These are phyloP conservation scores for Fusarium subglutinans DNA, from an alignment of 2,329 filamentous ascomycete species.

Conservation along the genomic window DNA sequence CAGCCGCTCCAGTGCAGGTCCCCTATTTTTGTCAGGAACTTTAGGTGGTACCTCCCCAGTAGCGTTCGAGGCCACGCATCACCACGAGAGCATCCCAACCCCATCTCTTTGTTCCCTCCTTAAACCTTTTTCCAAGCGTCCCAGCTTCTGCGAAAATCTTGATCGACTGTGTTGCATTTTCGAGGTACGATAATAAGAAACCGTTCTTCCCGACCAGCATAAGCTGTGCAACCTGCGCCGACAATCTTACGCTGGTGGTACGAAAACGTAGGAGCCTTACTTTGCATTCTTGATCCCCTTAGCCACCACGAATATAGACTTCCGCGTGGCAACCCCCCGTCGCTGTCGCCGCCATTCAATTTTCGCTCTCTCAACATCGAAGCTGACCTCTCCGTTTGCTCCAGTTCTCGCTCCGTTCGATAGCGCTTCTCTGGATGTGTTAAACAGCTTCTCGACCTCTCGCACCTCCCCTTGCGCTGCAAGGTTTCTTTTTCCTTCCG, in stretches of 20 bases:
- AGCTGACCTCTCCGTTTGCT: conserved; percentile 4
- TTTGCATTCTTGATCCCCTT: conserved; percentile 9
- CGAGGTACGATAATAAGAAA: conserved; percentile 25
- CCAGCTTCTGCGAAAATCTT: neutral
- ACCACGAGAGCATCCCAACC: conserved; percentile 5
- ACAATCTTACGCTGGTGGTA: conserved; percentile 10
- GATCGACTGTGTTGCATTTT: neutral
- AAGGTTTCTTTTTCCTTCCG: conserved; percentile 17
- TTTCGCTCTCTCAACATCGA: neutral
- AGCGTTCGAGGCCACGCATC: conserved; percentile 39
- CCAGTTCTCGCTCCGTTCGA: conserved; percentile 10
- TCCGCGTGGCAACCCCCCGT: conserved; percentile 24
- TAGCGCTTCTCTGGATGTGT: conserved; percentile 37
- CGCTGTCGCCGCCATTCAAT: neutral
- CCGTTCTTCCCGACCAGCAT: neutral
- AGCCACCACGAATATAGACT: neutral
- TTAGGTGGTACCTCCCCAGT: conserved; percentile 8
- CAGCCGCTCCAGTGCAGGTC: conserved; percentile 16
- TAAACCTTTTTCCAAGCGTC: neutral
- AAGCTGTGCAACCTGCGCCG: conserved; percentile 22
- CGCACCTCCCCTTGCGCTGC: conserved; percentile 34
- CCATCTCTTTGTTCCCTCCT: conserved; percentile 18
- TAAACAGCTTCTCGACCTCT: conserved; percentile 20
- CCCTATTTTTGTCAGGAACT: conserved; percentile 35
- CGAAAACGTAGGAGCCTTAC: neutral